phyloP scores from a whole-genome alignment of 352 stramenopile species.

The Elongisporangium prolatum region DNA sequence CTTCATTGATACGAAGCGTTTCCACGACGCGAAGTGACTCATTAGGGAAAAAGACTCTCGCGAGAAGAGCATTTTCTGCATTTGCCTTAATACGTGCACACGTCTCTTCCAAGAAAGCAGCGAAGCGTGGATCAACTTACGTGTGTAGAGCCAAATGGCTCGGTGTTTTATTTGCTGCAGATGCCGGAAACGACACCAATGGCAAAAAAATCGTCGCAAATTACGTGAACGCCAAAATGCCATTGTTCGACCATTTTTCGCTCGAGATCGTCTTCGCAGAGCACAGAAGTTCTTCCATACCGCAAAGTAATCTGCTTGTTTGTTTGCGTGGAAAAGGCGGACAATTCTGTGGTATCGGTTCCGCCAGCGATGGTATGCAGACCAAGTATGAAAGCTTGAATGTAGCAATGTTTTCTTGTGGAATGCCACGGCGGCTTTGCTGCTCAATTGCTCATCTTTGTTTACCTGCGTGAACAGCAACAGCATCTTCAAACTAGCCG shows the following conservation, averaged over 20 bases:
- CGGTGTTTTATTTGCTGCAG: not conserved
- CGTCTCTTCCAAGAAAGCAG: slow-evolving; percentile 16
- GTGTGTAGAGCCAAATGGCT: not conserved
- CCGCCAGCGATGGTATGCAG: not conserved
- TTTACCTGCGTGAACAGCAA: not conserved
- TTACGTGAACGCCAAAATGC: not conserved
- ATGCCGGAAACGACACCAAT: not conserved
- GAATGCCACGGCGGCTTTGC: not conserved
- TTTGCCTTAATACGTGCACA: slow-evolving; percentile 22
- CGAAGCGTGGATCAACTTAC: not conserved
- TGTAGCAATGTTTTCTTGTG: not conserved
- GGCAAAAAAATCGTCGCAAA: not conserved
- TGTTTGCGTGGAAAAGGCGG: not conserved
- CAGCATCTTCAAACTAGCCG: not conserved
- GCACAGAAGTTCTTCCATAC: not conserved
- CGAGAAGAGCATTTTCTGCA: slow-evolving; percentile 29
- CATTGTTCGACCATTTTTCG: not conserved
- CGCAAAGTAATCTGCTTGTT: not conserved
- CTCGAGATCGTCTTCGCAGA: not conserved
- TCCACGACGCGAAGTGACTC: slow-evolving; percentile 48
- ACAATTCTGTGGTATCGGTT: not conserved
- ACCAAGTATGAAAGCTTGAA: not conserved
- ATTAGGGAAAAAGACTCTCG: slow-evolving; percentile 28
- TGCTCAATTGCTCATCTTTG: not conserved
- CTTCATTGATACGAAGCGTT: slow-evolving; percentile 17